Evolutionary conservation across 352 stramenopile species (phyloP).

Genomic region (Globisporangium spiculum): DNA sequence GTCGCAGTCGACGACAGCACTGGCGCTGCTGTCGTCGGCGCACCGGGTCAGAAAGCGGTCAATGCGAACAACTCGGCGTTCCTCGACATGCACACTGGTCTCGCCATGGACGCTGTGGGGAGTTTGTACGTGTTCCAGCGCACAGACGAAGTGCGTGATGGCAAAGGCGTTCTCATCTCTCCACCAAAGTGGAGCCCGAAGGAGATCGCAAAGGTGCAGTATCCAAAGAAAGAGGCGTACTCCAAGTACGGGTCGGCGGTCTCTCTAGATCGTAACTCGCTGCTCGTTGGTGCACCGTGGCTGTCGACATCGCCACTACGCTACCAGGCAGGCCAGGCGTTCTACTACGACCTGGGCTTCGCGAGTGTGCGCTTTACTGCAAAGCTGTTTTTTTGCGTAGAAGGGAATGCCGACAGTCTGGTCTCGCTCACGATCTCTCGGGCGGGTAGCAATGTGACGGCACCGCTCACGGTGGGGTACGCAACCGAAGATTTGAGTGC

Average conservation of each 20-base stretch:
- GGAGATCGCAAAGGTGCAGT: slow-evolving; percentile 79
- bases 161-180: slow-evolving; percentile 56
- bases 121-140: slow-evolving; percentile 71
- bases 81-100: slow-evolving; percentile 22
- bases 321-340: slow-evolving; percentile 47
- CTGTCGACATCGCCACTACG: slow-evolving; percentile 42
- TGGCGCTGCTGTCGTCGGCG: slow-evolving; percentile 79
- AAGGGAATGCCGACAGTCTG: slow-evolving; percentile 49
- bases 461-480: slow-evolving; percentile 53
- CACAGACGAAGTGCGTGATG: slow-evolving; percentile 59
- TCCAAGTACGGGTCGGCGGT: slow-evolving; percentile 56
- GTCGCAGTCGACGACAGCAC: slow-evolving; percentile 83
- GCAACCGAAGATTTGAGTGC: slow-evolving; percentile 77
- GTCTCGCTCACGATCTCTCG: slow-evolving; percentile 63
- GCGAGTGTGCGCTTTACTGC: slow-evolving; percentile 56
- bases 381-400: slow-evolving; percentile 55
- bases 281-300: slow-evolving; percentile 59
- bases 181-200: slow-evolving; percentile 67
- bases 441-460: slow-evolving; percentile 34
- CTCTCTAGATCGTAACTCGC: slow-evolving; percentile 51
- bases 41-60: slow-evolving; percentile 66
- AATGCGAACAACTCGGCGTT: slow-evolving; percentile 84
- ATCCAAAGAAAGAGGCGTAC: slow-evolving; percentile 56
- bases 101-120: slow-evolving; percentile 42
- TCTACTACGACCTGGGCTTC: slow-evolving; percentile 65